Evolutionary conservation across 2,329 filamentous ascomycete species (phyloP).

Genomic region (Claviceps capensis): DNA sequence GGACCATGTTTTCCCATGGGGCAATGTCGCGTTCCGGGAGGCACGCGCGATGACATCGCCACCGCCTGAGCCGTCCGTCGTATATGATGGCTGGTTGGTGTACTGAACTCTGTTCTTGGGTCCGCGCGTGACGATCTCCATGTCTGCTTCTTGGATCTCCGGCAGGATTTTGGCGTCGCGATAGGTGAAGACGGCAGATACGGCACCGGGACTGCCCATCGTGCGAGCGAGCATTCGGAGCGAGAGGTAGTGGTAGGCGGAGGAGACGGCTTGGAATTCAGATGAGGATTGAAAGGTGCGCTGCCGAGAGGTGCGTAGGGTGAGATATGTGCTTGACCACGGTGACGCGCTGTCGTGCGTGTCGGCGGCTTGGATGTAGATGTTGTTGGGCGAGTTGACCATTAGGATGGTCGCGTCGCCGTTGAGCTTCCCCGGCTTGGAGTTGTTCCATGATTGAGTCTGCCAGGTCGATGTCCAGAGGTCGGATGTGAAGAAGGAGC

Average conservation of each 20-base stretch:
- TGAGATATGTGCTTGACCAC: conserved; percentile 27
- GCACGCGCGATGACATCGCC: conserved; percentile 31
- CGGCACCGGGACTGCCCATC: conserved; percentile 31
- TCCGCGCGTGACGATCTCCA: conserved; percentile 37
- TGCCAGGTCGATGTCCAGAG: conserved; percentile 25
- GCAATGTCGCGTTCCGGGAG: conserved; percentile 33
- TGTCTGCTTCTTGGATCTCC: conserved; percentile 23
- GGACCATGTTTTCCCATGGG: conserved; percentile 30
- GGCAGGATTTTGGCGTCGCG: conserved; percentile 21
- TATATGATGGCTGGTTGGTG: conserved; percentile 46
- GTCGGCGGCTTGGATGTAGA: conserved; percentile 27
- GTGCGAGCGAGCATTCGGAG: conserved; percentile 39
- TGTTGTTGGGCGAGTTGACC: conserved; percentile 28
- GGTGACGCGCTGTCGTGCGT: conserved; percentile 6
- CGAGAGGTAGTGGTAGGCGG: conserved; percentile 18
- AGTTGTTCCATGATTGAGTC: conserved; percentile 27
- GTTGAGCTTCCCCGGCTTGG: neutral
- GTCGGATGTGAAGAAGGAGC: conserved; percentile 24
- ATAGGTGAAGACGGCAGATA: conserved; percentile 41
- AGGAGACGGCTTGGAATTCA: conserved; percentile 28
- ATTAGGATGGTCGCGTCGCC: conserved; percentile 18
- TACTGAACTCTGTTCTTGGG: conserved; percentile 33
- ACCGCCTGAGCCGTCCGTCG: conserved; percentile 7
- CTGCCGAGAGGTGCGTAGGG: conserved; percentile 32
- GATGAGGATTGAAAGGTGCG: conserved; percentile 31